Base-by-base conservation (phyloP, 345 rosid genomes). In the Mercurialis annua region DNA sequence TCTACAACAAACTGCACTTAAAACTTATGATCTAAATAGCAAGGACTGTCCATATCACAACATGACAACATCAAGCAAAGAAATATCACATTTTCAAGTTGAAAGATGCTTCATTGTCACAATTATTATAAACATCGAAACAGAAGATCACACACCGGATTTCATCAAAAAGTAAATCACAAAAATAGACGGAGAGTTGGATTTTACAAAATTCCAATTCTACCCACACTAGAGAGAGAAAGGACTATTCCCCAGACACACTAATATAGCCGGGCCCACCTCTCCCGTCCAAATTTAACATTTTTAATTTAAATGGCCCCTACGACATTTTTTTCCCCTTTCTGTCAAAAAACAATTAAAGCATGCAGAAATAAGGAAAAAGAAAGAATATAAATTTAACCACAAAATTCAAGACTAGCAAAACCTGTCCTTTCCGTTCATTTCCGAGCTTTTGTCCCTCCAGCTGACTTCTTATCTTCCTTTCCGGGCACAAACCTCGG, bases 401-500 rank as follows among this genome's bases (percentile, higher is more conserved):
- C 36, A 61, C 29, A 46, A 69, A 64, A 31, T 30, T 49, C 69
- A 47, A 43, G 62, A 64, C 64, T 56, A 62, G 65, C 38, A 18
- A 57, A 55, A n/a, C 50, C 69, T 36, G 23, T 27, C 17, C 62
- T 24, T 31, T 24, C 9, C n/a, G n/a, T 3, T 76, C 82, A 71
- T 67, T 73, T 69, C 38, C 75, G 59, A 27, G 70, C 8, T 51
- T 46, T 73, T 5, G 52, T 52, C 65, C 40, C 52, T 21, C 62
- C 73, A 15, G 77, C 70, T 12, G 78, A 66, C 63, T 71, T 73
- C 73, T 64, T 73, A 34, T 76, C 86, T 27, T 81, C 86, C 70
- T 74, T 82, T 40, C 82, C 88, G 0, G 97, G 91, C 58, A 80
- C 85, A 70, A 86, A 91, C 82, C 88, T 83, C 0, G 99, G 99